A percentile compares a stretch with the other conserved stretches of the same genome.
Conservation (phyloP, 2,329 filamentous ascomycete genomes). For the Hirsutella thompsonii region DNA sequence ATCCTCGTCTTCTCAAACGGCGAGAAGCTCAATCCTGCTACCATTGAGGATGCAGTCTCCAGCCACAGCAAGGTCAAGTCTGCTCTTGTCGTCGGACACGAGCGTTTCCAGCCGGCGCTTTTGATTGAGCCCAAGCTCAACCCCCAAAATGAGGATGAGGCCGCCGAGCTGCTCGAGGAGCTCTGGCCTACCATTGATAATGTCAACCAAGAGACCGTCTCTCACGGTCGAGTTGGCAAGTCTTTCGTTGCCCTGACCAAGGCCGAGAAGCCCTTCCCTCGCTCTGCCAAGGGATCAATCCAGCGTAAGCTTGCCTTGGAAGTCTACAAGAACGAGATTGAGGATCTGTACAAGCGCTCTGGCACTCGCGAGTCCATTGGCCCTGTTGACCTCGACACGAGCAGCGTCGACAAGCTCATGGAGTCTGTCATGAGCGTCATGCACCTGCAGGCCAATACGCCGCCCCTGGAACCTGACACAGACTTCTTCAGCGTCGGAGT, state of each 20-base stretch:
- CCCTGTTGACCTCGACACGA: constrained; percentile 7
- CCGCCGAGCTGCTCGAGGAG: constrained; percentile 21
- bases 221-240: constrained; percentile 30
- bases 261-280: constrained; percentile 27
- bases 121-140: constrained; percentile 28
- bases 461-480: constrained; percentile 10
- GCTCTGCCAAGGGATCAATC: constrained; percentile 32
- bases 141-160: constrained; percentile 12
- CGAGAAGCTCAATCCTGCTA: constrained; percentile 27
- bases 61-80: constrained; percentile 14
- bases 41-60: constrained; percentile 19
- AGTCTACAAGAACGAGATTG: constrained; percentile 30
- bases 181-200: constrained; percentile 29
- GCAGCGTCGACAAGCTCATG: constrained; percentile 10
- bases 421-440: constrained; percentile 11
- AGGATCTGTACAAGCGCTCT: constrained; percentile 22
- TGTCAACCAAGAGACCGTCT: constrained; percentile 28
- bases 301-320: constrained; percentile 24
- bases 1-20: constrained; percentile 26
- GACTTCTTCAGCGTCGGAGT: constrained; percentile 26
- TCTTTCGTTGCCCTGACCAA: constrained; percentile 24
- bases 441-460: constrained; percentile 5
- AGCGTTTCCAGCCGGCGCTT: constrained; percentile 31
- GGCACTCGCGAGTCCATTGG: constrained; percentile 1
- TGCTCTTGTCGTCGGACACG: constrained; percentile 27